Evolutionary conservation across 2,329 filamentous ascomycete species (phyloP).

Genomic region (Pyricularia sp.): DNA sequence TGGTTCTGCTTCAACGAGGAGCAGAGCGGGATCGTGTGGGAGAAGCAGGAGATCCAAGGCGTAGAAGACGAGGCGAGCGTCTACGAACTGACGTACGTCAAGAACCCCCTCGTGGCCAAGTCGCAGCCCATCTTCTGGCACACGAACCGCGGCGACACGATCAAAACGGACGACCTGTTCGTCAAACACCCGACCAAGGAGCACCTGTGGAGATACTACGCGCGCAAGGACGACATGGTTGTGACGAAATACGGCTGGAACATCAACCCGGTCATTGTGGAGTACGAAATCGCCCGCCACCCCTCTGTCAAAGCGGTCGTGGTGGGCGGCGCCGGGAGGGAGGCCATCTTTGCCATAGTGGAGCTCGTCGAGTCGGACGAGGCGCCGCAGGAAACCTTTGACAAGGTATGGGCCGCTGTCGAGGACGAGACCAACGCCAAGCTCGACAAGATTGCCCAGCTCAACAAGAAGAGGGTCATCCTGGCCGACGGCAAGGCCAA

Average conservation of each 20-base stretch:
- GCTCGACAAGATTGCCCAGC: slow-evolving; percentile 3
- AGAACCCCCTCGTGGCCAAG: slow-evolving; percentile 1
- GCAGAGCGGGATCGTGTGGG: slow-evolving; percentile 4
- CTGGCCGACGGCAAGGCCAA: background rate
- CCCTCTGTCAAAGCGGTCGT: background rate
- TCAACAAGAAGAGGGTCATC: slow-evolving; percentile 1
- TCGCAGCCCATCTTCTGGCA: slow-evolving; percentile 5
- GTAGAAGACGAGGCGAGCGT: background rate
- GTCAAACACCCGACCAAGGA: slow-evolving; percentile 3
- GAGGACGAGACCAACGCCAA: background rate
- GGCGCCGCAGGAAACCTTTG: background rate
- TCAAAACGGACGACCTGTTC: slow-evolving; percentile 3
- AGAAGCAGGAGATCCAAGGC: background rate
- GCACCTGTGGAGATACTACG: slow-evolving; percentile 4
- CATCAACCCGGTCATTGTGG: slow-evolving; percentile 3
- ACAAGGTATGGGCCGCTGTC: background rate
- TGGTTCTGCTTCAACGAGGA: slow-evolving; percentile 5
- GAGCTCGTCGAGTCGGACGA: background rate
- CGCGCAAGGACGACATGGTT: slow-evolving; percentile 3
- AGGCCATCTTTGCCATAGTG: slow-evolving; percentile 4
- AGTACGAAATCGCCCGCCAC: slow-evolving; percentile 1
- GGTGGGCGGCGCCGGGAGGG: background rate
- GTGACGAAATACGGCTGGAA: slow-evolving; percentile 4
- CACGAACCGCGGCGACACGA: slow-evolving; percentile 2
- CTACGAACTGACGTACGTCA: slow-evolving; percentile 1